phyloP scores from a whole-genome alignment of 2,329 filamentous ascomycete genomes.

The Escovopsis weberi region DNA sequence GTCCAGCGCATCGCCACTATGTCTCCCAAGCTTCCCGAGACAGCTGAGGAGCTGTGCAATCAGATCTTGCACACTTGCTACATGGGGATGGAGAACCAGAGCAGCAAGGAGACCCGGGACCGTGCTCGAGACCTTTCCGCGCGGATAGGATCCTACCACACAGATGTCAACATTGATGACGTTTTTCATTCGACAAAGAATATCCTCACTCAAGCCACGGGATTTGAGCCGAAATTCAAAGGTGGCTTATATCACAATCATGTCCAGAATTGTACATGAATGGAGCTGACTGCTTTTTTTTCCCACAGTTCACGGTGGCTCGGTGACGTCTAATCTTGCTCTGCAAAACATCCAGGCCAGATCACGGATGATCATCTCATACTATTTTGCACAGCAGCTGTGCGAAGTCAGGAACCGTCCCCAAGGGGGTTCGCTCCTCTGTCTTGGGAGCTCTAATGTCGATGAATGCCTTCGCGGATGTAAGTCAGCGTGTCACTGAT shows the following conservation, averaged over 20 bases:
- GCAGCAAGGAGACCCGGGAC: constrained; percentile 48
- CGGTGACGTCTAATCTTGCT: constrained; percentile 43
- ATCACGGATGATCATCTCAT: constrained; percentile 41
- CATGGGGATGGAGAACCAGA: constrained; percentile 55
- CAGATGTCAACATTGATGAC: constrained; percentile 59
- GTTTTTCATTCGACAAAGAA: constrained; percentile 45
- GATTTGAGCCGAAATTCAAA: constrained; percentile 38
- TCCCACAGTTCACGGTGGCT: constrained; percentile 36
- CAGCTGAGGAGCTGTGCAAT: constrained; percentile 41
- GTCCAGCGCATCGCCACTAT: constrained; percentile 11
- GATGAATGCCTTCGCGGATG: constrained; percentile 11
- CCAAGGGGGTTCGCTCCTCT: constrained; percentile 12
- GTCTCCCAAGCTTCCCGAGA: constrained; percentile 31
- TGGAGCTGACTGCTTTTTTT: constrained; percentile 7
- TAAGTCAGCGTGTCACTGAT: neutral
- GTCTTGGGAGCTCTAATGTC: constrained; percentile 16
- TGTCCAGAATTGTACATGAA: constrained; percentile 22
- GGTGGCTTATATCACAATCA: neutral
- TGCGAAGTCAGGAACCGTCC: constrained; percentile 10
- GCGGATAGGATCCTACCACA: constrained; percentile 57
- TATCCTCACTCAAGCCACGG: constrained; percentile 42
- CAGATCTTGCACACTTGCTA: constrained; percentile 26
- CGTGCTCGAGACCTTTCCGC: constrained; percentile 46
- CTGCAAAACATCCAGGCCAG: constrained; percentile 54
- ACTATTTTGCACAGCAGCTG: constrained; percentile 19